Base-by-base conservation (phyloP, 495 filamentous ascomycete species). In the Astrothelium subdiscretum region DNA sequence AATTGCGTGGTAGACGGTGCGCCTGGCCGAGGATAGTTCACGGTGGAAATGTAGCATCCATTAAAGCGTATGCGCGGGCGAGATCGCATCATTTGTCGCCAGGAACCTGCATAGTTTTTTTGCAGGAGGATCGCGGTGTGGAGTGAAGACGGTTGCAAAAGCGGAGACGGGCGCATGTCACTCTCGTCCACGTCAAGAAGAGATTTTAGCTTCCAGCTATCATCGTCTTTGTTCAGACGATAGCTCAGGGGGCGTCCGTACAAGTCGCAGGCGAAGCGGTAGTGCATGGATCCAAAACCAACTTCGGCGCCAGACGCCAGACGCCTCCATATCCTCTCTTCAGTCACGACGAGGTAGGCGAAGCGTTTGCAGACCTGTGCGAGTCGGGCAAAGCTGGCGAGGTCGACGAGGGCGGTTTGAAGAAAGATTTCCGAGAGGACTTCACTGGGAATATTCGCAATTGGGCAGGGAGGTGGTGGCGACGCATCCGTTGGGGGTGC, bases 21-120 rank as follows among this genome's bases (percentile, higher is more conserved):
- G 58, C 94, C 94, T 1, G 89, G 76, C 1, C 94, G 88, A 32
- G 87, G 84, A 74, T 98, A 98, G 76, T 97, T 97, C 57, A 95
- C 90, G 0, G 94, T 97, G 73, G 83, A 87, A 74, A 98, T 98
- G 76, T 98, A 98, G 72, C 88, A 85, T 15, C 94, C 94, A 64
- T 91, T 91, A 75, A 94, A 98, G 31, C 94, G 90, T 61, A 98
- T 81, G 32, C 94, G 86, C 1, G 94, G 92, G 2, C 90, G 88
- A 0, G 75, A 72, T 18, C 87, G 87, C 74, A 96, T 94, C 77
- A 96, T 90, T 52, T 72, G 64, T 35, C 64, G 66, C 59, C 59
- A 68, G 29, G 67, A 67, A 51, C 26, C 51, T 8, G 64, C 59
- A 52, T 69, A 69, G 32, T 40, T 59, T 6, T 58, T 60, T 40